These are phyloP conservation scores for Volvariella surrecta DNA, from an alignment of 1,284 basidiomycete species.

Conservation along the genomic window DNA sequence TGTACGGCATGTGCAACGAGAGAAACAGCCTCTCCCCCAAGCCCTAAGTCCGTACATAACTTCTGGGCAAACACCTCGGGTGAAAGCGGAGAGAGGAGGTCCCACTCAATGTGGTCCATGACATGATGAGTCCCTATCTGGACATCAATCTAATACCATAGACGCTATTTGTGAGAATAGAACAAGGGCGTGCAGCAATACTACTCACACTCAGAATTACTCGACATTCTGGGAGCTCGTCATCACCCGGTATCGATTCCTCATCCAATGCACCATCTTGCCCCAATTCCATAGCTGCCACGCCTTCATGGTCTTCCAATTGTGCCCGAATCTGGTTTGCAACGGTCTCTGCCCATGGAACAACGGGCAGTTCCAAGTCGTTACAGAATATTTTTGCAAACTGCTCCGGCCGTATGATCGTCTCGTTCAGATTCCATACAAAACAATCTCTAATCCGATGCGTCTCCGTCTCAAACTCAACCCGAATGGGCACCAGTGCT, in stretches of 20 bases:
- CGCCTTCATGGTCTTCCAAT: slow-evolving; percentile 79
- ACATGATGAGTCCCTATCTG: slow-evolving; percentile 90
- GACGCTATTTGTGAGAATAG: background rate
- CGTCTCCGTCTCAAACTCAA: slow-evolving; percentile 91
- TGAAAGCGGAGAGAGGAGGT: slow-evolving; percentile 86
- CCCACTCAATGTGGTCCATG: slow-evolving; percentile 97
- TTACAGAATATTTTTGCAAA: slow-evolving; percentile 85
- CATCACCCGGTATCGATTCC: slow-evolving; percentile 31
- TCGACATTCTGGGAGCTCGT: slow-evolving; percentile 76
- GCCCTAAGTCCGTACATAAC: slow-evolving; percentile 82
- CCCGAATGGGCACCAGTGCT: slow-evolving; percentile 83
- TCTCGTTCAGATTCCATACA: slow-evolving; percentile 91
- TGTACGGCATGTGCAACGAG: slow-evolving; percentile 90
- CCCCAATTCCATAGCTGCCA: slow-evolving; percentile 71
- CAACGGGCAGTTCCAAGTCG: slow-evolving; percentile 74
- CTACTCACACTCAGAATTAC: slow-evolving; percentile 80
- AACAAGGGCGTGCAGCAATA: background rate
- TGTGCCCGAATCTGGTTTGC: slow-evolving; percentile 85
- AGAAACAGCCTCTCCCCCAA: slow-evolving; percentile 82
- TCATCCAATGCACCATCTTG: slow-evolving; percentile 50
- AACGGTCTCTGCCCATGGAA: slow-evolving; percentile 69
- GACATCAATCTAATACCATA: slow-evolving; percentile 77
- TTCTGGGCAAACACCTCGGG: slow-evolving; percentile 80
- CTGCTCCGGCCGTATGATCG: slow-evolving; percentile 69
- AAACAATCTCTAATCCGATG: slow-evolving; percentile 92